Evolutionary conservation across 2,329 filamentous ascomycete species (phyloP).

Genomic region (Fusarium hainanense): DNA sequence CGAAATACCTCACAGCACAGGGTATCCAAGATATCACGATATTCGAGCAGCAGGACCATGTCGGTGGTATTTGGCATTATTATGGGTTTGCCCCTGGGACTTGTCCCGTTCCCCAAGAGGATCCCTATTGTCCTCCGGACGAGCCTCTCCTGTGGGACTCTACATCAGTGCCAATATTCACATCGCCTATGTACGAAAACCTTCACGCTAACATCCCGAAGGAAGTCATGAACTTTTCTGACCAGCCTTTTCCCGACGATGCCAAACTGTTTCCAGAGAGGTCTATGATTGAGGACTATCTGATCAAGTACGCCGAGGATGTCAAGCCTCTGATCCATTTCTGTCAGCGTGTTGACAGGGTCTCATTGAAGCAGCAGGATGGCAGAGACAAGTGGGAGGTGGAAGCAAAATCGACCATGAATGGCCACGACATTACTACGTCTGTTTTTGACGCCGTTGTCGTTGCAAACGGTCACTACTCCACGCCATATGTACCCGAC

Average conservation of each 20-base stretch:
- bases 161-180: constrained; percentile 67
- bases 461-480: constrained; percentile 80
- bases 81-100: constrained; percentile 61
- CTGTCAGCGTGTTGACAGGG: constrained; percentile 73
- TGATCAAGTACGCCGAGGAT: constrained; percentile 76
- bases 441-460: constrained; percentile 78
- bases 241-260: constrained; percentile 71
- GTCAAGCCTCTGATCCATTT: constrained; percentile 76
- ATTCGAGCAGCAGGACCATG: constrained; percentile 81
- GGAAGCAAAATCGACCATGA: constrained; percentile 62
- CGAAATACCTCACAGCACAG: constrained; percentile 83
- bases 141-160: constrained; percentile 65
- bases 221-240: constrained; percentile 82
- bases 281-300: constrained; percentile 76
- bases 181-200: constrained; percentile 85
- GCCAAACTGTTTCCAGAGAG: constrained; percentile 80
- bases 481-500: constrained; percentile 73
- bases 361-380: constrained; percentile 53
- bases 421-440: constrained; percentile 52
- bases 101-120: constrained; percentile 74
- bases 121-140: constrained; percentile 70
- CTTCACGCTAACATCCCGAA: constrained; percentile 90
- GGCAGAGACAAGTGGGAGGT: constrained; percentile 70
- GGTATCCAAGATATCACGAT: constrained; percentile 77
- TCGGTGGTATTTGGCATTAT: constrained; percentile 91